Base-by-base conservation (phyloP, 2,329 filamentous ascomycete genomes). In the Tolypocladium tropicale region DNA sequence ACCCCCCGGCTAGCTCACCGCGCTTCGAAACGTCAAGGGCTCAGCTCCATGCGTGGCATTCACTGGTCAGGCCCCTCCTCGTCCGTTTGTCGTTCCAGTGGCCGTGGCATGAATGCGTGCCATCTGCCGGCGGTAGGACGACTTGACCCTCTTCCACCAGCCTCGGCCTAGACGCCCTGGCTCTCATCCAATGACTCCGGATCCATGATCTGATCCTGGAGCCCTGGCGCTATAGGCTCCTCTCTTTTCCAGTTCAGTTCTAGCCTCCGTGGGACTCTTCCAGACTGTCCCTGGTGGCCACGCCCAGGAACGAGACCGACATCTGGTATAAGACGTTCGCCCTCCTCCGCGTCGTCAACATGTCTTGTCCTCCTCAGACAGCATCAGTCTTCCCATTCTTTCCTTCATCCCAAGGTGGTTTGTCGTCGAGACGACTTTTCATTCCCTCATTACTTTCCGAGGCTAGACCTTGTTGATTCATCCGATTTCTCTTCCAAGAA, bases 401-500 rank as follows among this genome's bases (percentile, higher is more conserved):
- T 62, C 57, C 59, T 63, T 63, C 58, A 52, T 59, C 60, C 50
- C 34, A 46, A 57, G 18, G 57, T 57, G 53, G 36, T 57, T 60
- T 58, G 61, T 65, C 66, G 66, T 70, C 67, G 64, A 67, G 65
- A 67, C 64, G 65, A 66, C 64, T 60, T 65, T n/a, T 65, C 64
- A 59, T 58, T 62, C 64, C 62, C 56, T 64, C 53, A 59, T 59
- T 60, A 57, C 60, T 60, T 62, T 56, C 59, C 64, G 61, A 69
- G 67, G 63, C 64, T 73, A 69, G 70, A 65, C 74, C 73, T 73
- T 64, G 59, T 61, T 64, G 41, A 21, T 56, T 55, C 48, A 59
- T 57, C 53, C 12, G 28, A 52, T 56, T 61, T 61, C 61, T 59
- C 57, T 62, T 48, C 23, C 46, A 57, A 57, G 37, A 54, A 34